phyloP scores from a whole-genome alignment of 495 filamentous ascomycete genomes.

The Neurospora sp. region DNA sequence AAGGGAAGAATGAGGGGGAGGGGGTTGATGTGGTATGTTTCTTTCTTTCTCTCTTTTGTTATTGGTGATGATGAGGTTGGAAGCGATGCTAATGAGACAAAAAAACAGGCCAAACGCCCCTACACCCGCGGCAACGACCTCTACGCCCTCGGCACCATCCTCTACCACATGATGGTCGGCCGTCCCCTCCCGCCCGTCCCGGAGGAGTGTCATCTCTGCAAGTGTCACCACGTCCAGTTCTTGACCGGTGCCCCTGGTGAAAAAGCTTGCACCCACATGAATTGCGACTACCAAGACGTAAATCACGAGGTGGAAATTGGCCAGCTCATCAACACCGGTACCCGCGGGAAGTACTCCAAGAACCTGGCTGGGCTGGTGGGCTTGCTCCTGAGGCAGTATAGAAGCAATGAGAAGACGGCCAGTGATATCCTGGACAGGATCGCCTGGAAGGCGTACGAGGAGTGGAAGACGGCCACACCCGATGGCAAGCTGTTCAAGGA shows the following conservation, averaged over 20 bases:
- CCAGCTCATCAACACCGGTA: neutral
- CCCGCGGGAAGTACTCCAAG: slow-evolving; percentile 9
- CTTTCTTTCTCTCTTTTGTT: neutral
- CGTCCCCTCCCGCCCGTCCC: slow-evolving; percentile 5
- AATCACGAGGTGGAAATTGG: slow-evolving; percentile 12
- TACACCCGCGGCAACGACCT: slow-evolving; percentile 25
- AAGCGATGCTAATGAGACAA: neutral
- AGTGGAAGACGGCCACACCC: slow-evolving; percentile 15
- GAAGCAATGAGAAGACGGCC: slow-evolving; percentile 6
- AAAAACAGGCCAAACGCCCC: slow-evolving; percentile 12
- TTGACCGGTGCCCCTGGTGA: neutral
- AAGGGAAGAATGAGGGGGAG: neutral
- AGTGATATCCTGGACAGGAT: slow-evolving; percentile 9
- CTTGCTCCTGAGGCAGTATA: slow-evolving; percentile 13
- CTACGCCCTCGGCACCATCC: slow-evolving; percentile 23
- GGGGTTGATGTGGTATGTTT: slow-evolving; percentile 3
- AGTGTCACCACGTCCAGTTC: slow-evolving; percentile 10
- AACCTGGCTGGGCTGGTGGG: slow-evolving; percentile 13
- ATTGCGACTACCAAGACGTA: slow-evolving; percentile 11
- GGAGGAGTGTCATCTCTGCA: slow-evolving; percentile 19
- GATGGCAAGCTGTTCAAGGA: slow-evolving; percentile 20
- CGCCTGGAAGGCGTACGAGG: slow-evolving; percentile 13
- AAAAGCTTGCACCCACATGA: neutral
- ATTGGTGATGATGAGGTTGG: neutral
- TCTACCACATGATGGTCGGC: slow-evolving; percentile 32